A percentile compares a stretch with the other conserved stretches of the same genome.
These are phyloP conservation scores for Tritrichomonas foetus DNA, from an alignment of 208 protist species.

Conservation along the genomic window DNA sequence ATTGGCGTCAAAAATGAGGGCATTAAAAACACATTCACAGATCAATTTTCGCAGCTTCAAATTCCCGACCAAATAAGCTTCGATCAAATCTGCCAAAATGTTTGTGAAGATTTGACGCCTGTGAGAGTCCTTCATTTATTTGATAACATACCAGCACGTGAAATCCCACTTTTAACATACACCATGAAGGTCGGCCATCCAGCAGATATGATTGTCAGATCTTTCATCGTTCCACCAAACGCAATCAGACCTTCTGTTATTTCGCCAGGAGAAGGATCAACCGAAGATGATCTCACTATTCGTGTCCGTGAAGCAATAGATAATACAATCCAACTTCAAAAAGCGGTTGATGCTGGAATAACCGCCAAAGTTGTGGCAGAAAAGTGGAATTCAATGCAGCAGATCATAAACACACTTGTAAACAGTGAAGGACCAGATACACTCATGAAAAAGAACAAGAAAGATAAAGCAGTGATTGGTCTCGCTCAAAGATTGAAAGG, in stretches of 20 bases:
- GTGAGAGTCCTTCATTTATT: slow-evolving; percentile 40
- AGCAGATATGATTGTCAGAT: slow-evolving; percentile 77
- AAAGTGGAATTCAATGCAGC: slow-evolving; percentile 92
- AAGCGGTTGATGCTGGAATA: background rate
- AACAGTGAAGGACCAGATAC: slow-evolving; percentile 66
- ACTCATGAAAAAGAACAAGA: background rate
- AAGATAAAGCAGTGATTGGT: slow-evolving; percentile 57
- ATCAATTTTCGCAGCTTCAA: slow-evolving; percentile 39
- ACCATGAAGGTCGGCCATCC: slow-evolving; percentile 46
- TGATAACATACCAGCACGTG: slow-evolving; percentile 71
- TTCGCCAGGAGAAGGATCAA: slow-evolving; percentile 62
- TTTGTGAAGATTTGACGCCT: slow-evolving; percentile 44
- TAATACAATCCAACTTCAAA: background rate
- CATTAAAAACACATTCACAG: background rate
- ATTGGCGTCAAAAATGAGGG: slow-evolving; percentile 44
- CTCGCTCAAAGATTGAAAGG: slow-evolving; percentile 95
- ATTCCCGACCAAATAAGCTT: slow-evolving; percentile 35
- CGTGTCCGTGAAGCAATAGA: slow-evolving; percentile 57
- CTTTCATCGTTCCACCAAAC: slow-evolving; percentile 88
- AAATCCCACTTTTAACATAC: slow-evolving; percentile 78
- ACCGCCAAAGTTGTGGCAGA: slow-evolving; percentile 57
- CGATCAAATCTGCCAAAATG: slow-evolving; percentile 12
- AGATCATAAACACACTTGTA: slow-evolving; percentile 69
- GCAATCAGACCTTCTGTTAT: slow-evolving; percentile 86
- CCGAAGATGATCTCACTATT: slow-evolving; percentile 98